Percentiles rank a stretch among this genome's conserved stretches.
These are phyloP conservation scores for Vitis hybrid DNA, from an alignment of 177 flowering plant species.

Conservation along the genomic window DNA sequence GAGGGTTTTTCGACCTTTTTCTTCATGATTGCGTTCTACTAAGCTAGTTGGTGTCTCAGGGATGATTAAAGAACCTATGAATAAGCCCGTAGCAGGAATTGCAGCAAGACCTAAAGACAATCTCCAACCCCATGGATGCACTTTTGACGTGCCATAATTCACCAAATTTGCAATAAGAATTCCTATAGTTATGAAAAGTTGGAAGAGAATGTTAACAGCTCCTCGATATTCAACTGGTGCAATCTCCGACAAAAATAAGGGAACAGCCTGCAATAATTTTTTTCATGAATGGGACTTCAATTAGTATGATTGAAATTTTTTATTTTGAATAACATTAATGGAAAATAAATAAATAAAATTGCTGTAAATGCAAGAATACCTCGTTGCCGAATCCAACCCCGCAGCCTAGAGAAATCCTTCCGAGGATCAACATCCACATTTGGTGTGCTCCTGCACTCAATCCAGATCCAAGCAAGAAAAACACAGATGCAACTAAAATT, in stretches of 20 bases:
- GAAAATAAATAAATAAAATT: too few species aligned
- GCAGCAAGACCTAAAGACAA: slow-evolving; percentile 29
- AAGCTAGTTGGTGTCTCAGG: slow-evolving; percentile 37
- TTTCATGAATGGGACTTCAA: background rate
- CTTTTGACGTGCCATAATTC: slow-evolving; percentile 11
- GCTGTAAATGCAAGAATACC: slow-evolving; percentile 12
- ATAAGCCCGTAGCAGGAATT: slow-evolving; percentile 25
- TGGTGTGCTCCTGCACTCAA: slow-evolving; percentile 20
- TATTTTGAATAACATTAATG: too few species aligned
- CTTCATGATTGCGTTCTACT: slow-evolving; percentile 23
- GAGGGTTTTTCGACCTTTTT: slow-evolving; percentile 16
- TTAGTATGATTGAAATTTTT: too few species aligned
- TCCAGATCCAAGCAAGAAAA: slow-evolving; percentile 29
- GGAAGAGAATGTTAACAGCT: slow-evolving; percentile 24
- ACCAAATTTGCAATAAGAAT: slow-evolving; percentile 22
- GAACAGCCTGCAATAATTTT: slow-evolving; percentile 27
- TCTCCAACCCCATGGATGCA: slow-evolving; percentile 34
- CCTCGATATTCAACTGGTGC: slow-evolving; percentile 37
- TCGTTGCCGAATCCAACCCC: slow-evolving; percentile 43
- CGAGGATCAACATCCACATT: slow-evolving; percentile 23
- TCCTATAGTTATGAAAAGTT: slow-evolving; percentile 21
- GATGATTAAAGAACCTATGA: slow-evolving; percentile 24
- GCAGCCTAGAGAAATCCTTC: slow-evolving; percentile 30
- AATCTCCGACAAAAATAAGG: slow-evolving; percentile 38
- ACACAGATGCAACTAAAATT: slow-evolving; percentile 21